These are phyloP conservation scores for Fusarium nodosum DNA, from an alignment of 2,329 filamentous ascomycete species.

Conservation along the genomic window DNA sequence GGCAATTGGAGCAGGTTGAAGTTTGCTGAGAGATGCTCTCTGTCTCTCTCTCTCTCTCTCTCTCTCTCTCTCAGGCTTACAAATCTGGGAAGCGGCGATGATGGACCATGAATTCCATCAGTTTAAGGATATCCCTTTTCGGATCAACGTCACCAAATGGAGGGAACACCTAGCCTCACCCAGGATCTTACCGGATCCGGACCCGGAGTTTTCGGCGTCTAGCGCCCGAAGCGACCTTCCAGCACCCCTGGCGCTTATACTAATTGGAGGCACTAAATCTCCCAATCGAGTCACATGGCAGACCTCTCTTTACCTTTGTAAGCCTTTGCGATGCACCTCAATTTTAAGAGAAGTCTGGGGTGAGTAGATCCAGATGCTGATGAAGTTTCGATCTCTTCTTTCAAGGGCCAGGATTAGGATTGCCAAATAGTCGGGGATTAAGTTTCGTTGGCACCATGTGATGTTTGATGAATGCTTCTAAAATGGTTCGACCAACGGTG, in stretches of 20 bases:
- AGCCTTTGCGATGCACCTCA: neutral
- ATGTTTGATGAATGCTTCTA: slow-evolving; percentile 32
- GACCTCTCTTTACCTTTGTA: neutral
- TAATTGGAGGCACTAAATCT: slow-evolving; percentile 42
- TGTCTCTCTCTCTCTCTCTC: slow-evolving; percentile 26
- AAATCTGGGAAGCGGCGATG: slow-evolving; percentile 42
- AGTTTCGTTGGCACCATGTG: slow-evolving; percentile 41
- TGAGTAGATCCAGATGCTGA: slow-evolving; percentile 14
- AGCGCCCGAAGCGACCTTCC: slow-evolving; percentile 20
- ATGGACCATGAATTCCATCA: slow-evolving; percentile 33
- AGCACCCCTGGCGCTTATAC: slow-evolving; percentile 44
- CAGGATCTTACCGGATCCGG: slow-evolving; percentile 20
- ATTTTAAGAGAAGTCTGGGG: slow-evolving; percentile 10
- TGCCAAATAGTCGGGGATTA: slow-evolving; percentile 23
- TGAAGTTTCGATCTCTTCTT: slow-evolving; percentile 14
- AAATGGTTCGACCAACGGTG: slow-evolving; percentile 43
- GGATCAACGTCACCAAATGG: slow-evolving; percentile 39
- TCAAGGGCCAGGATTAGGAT: slow-evolving; percentile 19
- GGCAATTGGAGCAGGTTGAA: slow-evolving; percentile 24
- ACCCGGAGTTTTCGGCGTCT: slow-evolving; percentile 43
- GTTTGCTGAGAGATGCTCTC: slow-evolving; percentile 33
- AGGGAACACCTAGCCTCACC: slow-evolving; percentile 35
- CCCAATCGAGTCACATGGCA: slow-evolving; percentile 24
- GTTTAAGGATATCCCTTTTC: slow-evolving; percentile 34
- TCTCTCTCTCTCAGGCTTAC: slow-evolving; percentile 41